Conservation (phyloP, 805 yeast species). For the Wickerhamiella occidentalis region DNA sequence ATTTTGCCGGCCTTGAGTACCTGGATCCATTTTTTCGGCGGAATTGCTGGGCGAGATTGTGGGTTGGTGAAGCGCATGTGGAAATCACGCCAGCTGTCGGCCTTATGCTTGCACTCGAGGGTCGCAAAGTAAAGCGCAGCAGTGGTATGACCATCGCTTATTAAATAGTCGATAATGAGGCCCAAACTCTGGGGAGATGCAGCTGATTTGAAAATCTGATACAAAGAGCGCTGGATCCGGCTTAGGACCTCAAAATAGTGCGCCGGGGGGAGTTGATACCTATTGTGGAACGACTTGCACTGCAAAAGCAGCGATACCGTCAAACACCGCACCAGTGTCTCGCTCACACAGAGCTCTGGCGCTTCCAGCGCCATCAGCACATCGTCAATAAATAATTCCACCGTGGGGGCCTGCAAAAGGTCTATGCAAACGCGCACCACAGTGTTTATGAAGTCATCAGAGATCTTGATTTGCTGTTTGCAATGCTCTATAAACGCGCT, state of each 20-base stretch:
- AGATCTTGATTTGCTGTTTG: neutral
- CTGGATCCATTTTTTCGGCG: constrained; percentile 7
- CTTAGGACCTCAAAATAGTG: constrained; percentile 9
- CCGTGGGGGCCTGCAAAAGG: neutral
- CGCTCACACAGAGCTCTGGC: constrained; percentile 13
- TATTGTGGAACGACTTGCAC: neutral
- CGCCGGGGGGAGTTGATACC: constrained; percentile 3
- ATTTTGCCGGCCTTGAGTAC: constrained; percentile 7
- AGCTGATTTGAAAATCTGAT: neutral
- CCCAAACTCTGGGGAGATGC: constrained; percentile 1
- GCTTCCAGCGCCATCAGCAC: constrained; percentile 3
- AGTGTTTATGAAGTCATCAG: neutral
- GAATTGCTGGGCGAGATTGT: neutral
- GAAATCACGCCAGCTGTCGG: constrained; percentile 2
- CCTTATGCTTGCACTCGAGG: neutral
- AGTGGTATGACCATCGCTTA: neutral
- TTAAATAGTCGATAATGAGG: constrained; percentile 7
- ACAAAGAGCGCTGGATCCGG: constrained; percentile 7
- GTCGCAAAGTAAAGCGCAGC: constrained; percentile 11
- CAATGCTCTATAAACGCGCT: neutral
- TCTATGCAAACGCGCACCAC: neutral
- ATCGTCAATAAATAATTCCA: constrained; percentile 8
- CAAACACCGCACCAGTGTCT: constrained; percentile 9
- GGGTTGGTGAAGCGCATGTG: constrained; percentile 7
- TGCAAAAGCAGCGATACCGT: neutral